Evolutionary conservation across 2,329 filamentous ascomycete genomes (phyloP).

Genomic region (Chaetomium strumarium): DNA sequence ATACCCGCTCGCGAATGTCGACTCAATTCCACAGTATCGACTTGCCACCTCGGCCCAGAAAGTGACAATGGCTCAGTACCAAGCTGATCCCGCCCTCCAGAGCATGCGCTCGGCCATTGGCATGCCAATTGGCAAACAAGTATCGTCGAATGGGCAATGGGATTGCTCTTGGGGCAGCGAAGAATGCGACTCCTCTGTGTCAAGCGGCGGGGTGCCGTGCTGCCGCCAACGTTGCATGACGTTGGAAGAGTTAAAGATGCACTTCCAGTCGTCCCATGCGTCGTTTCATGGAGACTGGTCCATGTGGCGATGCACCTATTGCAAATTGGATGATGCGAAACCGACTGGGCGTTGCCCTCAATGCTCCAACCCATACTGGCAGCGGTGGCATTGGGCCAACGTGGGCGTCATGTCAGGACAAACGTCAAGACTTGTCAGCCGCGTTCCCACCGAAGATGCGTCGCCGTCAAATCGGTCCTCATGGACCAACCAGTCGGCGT

Average conservation of each 20-base stretch:
- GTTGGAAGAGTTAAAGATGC: background rate
- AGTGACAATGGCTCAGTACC: background rate
- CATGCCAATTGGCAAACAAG: conserved; percentile 10
- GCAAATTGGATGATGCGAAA: background rate
- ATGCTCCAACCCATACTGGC: conserved; percentile 3
- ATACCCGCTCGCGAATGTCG: background rate
- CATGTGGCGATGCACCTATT: conserved; percentile 12
- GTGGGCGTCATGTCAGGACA: conserved; percentile 1
- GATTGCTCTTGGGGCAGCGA: conserved; percentile 8
- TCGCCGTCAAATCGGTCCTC: background rate
- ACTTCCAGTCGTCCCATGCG: conserved; percentile 4
- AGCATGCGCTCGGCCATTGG: background rate
- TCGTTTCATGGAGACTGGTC: background rate
- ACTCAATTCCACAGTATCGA: background rate
- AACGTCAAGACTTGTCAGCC: conserved; percentile 7
- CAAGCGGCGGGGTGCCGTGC: background rate
- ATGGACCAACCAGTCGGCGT: background rate
- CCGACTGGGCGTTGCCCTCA: background rate
- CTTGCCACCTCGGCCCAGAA: background rate
- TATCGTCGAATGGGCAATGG: conserved; percentile 1
- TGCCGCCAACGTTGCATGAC: conserved; percentile 1
- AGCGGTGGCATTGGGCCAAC: conserved; percentile 25
- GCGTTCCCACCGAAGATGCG: conserved; percentile 6
- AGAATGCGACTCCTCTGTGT: background rate
- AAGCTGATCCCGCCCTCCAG: background rate